A percentile compares a stretch with the other conserved stretches of the same genome.
Conservation (phyloP, 441 rosid genomes). For the Euphorbia celastroides region DNA sequence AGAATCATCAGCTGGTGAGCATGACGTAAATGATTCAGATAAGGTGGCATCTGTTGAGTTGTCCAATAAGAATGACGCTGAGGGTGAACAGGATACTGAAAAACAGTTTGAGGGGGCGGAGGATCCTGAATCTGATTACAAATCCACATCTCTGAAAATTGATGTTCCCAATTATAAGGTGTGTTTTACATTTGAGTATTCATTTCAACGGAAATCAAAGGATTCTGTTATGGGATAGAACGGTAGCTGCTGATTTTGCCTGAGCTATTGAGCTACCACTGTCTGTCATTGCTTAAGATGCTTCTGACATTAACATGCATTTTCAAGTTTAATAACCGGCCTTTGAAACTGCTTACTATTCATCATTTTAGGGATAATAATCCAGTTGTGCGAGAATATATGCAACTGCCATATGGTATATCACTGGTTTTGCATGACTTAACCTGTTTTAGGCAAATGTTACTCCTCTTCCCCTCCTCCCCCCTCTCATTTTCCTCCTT, state of each 20-base stretch:
- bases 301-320: background rate
- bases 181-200: background rate
- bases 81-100: constrained; percentile 24
- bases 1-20: constrained; percentile 24
- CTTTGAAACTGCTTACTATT: background rate
- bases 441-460: background rate
- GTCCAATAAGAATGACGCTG: constrained; percentile 26
- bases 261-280: background rate
- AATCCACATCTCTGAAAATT: constrained; percentile 44
- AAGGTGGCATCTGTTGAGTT: constrained; percentile 27
- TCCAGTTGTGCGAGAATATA: background rate
- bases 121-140: constrained; percentile 24
- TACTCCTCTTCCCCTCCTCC: background rate
- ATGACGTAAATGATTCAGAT: constrained; percentile 23
- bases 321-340: background rate
- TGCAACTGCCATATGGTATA: background rate
- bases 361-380: background rate
- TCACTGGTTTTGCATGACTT: background rate
- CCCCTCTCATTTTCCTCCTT: too few species aligned
- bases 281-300: too few species aligned
- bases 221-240: background rate
- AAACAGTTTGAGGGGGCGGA: constrained; percentile 25
- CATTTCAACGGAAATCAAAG: background rate
- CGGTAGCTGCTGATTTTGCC: background rate
- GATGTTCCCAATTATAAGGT: constrained; percentile 93